phyloP scores from a whole-genome alignment of 495 filamentous ascomycete genomes.

The Annulohypoxylon bovei region DNA sequence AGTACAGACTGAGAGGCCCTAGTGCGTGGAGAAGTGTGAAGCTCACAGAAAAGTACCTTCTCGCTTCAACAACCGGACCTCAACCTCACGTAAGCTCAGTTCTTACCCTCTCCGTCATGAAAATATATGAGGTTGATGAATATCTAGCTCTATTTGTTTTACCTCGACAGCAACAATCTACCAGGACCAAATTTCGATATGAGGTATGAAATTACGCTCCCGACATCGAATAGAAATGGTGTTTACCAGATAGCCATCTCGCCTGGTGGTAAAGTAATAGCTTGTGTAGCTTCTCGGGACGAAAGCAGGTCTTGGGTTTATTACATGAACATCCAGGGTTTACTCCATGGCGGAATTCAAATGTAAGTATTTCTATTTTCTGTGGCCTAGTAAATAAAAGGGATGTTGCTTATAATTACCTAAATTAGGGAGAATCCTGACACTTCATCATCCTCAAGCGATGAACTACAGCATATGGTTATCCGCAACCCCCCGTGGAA shows the following conservation, averaged over 20 bases:
- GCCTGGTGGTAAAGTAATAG: slow-evolving; percentile 40
- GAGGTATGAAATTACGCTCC: slow-evolving; percentile 27
- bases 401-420: background rate
- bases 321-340: slow-evolving; percentile 1
- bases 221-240: background rate
- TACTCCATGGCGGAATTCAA: background rate
- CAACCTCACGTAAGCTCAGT: slow-evolving; percentile 22
- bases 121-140: background rate
- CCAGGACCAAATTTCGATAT: slow-evolving; percentile 19
- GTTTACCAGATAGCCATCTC: slow-evolving; percentile 46
- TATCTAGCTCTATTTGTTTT: slow-evolving; percentile 32
- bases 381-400: background rate
- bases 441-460: slow-evolving; percentile 2
- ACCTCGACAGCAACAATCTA: slow-evolving; percentile 18
- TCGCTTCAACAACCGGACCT: slow-evolving; percentile 36
- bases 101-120: background rate
- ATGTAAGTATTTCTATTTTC: background rate
- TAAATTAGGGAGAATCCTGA: slow-evolving; percentile 2
- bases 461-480: background rate
- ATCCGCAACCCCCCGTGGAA: background rate
- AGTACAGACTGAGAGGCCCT: background rate
- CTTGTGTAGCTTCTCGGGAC: slow-evolving; percentile 23
- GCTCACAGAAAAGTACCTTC: slow-evolving; percentile 31
- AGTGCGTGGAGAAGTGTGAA: slow-evolving; percentile 33
- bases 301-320: background rate